phyloP scores from a whole-genome alignment of 1,284 basidiomycete species.

The Trichosporon faecale region DNA sequence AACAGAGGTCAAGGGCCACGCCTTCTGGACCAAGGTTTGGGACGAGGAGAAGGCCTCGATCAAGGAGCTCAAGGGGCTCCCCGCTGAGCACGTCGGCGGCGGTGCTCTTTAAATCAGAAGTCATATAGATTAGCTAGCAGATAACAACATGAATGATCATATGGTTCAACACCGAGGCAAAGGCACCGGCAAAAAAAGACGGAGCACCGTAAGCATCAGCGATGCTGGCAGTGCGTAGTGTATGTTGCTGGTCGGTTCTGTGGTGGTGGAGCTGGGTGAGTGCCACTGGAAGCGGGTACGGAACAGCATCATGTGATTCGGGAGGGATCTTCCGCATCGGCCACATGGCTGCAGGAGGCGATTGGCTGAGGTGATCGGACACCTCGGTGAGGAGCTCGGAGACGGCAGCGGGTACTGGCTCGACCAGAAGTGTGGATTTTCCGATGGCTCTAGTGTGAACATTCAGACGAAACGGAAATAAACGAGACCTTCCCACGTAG shows the following conservation, averaged over 20 bases:
- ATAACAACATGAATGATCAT: not conserved
- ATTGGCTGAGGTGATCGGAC: not conserved
- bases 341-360: not conserved
- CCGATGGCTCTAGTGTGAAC: not conserved
- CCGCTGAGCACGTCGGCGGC: not conserved
- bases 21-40: conserved; percentile 9
- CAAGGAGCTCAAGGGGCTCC: conserved; percentile 8
- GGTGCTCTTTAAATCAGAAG: not conserved
- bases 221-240: not conserved
- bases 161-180: not conserved
- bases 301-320: not conserved
- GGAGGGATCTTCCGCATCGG: not conserved
- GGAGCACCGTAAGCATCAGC: not conserved
- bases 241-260: not conserved
- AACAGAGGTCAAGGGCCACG: not conserved
- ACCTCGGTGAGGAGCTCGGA: conserved; percentile 5
- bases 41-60: conserved; percentile 7
- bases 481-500: not conserved
- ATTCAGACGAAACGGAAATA: not conserved
- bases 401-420: not conserved
- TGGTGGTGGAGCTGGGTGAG: not conserved
- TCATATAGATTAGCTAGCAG: not conserved
- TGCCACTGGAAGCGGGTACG: not conserved
- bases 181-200: not conserved
- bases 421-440: not conserved